phyloP scores from a whole-genome alignment of 2,329 filamentous ascomycete genomes.

The Ophiostoma novo-ulmi region DNA sequence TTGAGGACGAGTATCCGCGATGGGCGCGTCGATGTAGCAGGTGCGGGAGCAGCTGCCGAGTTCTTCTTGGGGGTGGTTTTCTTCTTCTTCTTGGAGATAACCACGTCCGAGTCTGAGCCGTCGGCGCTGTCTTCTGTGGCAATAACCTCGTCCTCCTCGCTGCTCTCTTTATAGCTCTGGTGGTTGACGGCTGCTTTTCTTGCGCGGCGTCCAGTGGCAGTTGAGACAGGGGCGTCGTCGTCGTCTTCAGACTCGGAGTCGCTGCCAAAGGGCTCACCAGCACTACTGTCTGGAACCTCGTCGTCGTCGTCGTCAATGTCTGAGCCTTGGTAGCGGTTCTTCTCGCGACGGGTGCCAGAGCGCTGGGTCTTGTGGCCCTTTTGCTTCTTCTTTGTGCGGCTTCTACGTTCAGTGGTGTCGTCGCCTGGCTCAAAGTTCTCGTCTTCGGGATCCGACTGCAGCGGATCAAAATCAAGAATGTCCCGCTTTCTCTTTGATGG shows the following conservation, averaged over 20 bases:
- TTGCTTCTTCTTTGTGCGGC: conserved; percentile 38
- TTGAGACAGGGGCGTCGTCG: conserved; percentile 30
- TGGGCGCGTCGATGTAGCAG: conserved; percentile 19
- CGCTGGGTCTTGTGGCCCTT: conserved; percentile 31
- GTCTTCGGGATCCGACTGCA: conserved; percentile 61
- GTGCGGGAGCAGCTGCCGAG: background rate
- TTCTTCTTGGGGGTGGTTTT: conserved; percentile 27
- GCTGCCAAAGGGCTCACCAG: conserved; percentile 46
- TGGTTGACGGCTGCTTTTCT: conserved; percentile 43
- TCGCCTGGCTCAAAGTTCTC: conserved; percentile 58
- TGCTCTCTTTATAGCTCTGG: conserved; percentile 45
- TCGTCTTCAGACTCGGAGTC: conserved; percentile 37
- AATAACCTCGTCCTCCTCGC: conserved; percentile 33
- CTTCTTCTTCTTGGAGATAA: conserved; percentile 39
- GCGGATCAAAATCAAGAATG: conserved; percentile 57
- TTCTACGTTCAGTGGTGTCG: conserved; percentile 38
- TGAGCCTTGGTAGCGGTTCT: conserved; percentile 50
- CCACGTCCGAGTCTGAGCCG: conserved; percentile 37
- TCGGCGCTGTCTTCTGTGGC: conserved; percentile 33
- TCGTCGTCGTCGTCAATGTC: conserved; percentile 60
- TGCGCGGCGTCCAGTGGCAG: conserved; percentile 42
- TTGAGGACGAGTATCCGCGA: conserved; percentile 33
- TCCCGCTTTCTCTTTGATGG: conserved; percentile 54
- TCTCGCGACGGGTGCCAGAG: conserved; percentile 28
- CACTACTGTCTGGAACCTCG: conserved; percentile 49